Evolutionary conservation across 257 asterid genomes (phyloP), one percentile per base, ranked within the genome.

Genomic region (Linderniella brevidens): DNA sequence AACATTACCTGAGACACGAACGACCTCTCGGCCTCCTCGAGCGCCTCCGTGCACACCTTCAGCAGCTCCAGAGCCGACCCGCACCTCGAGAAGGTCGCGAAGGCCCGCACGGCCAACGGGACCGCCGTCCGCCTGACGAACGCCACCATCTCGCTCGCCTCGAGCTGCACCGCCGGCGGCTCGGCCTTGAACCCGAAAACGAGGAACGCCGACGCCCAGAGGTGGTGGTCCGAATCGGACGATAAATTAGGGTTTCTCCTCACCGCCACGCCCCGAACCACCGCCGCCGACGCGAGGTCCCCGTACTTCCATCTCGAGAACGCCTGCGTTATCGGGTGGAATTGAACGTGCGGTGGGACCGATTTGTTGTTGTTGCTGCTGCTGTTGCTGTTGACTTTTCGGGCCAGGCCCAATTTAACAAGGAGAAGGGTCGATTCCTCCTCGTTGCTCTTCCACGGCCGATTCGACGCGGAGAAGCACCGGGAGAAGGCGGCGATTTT

Each of bases 11-110:
- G 93, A 0, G 85, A 74, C 36, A 79, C 92, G 16, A 86, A 82
- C 3, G 92, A 66, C 54, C 82, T 82, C 73, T 82, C 97, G n/a
- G 68, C 87, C 54, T 79, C 93, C 43, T 86, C 97, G 5, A 86
- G 93, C 49, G 72, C 79, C 35, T 82, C 65, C 4, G 97, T 86
- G 72, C 94, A 75, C 13, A 86, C 87, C 48, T 75, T 79, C n/a
- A 86, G 58, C 20, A 86, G 92, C 78, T 82, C 97, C 4, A 86
- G 25, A 29, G 90, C 93, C 11, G 94, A 75, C 56, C 70, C 79
- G 62, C 93, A 86, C 66, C 84, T 67, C 3, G 94, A 75, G 61
- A 77, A 86, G 8, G 66, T 61, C 3, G 79, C 60, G 70, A 79
- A 86, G 4, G 92, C 68, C 5, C 54, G 60, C 19, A 79, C 66